Percentiles rank a stretch among this genome's conserved stretches.
Conservation (phyloP, 1,284 basidiomycete species). For the Pseudozyma sp. region DNA sequence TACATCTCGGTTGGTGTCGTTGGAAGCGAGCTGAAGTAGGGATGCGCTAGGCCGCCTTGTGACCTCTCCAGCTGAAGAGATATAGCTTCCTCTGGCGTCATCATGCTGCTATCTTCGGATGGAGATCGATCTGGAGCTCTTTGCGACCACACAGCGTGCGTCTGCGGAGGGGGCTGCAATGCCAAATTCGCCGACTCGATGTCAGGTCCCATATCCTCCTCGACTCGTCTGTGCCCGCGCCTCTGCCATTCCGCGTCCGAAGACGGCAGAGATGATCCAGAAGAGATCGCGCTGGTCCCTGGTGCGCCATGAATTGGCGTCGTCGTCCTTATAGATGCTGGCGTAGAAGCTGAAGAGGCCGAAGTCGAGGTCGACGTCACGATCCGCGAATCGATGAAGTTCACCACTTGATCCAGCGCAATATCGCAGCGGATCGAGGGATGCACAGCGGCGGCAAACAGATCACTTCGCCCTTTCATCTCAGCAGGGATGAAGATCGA, state of each 20-base stretch:
- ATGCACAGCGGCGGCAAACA: constrained; percentile 16
- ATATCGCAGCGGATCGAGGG: constrained; percentile 31
- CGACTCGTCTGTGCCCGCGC: background rate
- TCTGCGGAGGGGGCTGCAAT: constrained; percentile 10
- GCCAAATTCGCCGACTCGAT: constrained; percentile 18
- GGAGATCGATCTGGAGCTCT: constrained; percentile 2
- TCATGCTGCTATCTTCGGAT: constrained; percentile 17
- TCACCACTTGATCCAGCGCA: constrained; percentile 20
- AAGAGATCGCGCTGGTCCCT: constrained; percentile 10
- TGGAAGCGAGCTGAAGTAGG: constrained; percentile 36
- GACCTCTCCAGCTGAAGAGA: background rate
- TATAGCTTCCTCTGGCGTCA: constrained; percentile 20
- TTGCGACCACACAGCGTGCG: constrained; percentile 7
- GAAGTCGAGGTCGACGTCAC: constrained; percentile 20
- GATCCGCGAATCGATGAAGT: constrained; percentile 21
- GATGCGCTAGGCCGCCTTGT: constrained; percentile 17
- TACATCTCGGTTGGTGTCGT: constrained; percentile 23
- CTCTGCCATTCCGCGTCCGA: constrained; percentile 12
- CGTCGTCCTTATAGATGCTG: constrained; percentile 4
- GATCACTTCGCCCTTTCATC: constrained; percentile 17
- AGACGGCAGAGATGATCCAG: constrained; percentile 9
- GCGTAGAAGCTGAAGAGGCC: constrained; percentile 17
- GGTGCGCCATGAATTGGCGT: constrained; percentile 1
- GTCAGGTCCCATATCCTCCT: background rate
- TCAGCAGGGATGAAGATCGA: constrained; percentile 15